A percentile compares a stretch with the other conserved stretches of the same genome.
Evolutionary conservation across 495 filamentous ascomycete species (phyloP).

Genomic region (Neurospora intermedia): DNA sequence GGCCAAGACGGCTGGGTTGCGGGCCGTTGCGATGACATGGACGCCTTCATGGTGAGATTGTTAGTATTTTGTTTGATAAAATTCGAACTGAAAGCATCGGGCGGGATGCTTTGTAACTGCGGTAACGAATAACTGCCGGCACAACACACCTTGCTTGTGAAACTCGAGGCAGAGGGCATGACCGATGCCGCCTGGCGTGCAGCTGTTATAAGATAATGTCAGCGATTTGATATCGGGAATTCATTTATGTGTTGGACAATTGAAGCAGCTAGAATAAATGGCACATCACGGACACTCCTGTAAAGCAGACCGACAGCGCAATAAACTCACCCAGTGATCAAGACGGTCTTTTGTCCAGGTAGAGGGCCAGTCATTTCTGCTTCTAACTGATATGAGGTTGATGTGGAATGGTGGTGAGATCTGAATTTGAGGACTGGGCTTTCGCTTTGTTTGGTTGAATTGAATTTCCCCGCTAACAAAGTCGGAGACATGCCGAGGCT

Average conservation of each 20-base stretch:
- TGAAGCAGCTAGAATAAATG: not conserved
- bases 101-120: not conserved
- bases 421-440: not conserved
- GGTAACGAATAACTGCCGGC: not conserved
- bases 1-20: slow-evolving; percentile 32
- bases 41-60: slow-evolving; percentile 21
- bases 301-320: not conserved
- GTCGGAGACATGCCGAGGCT: not conserved
- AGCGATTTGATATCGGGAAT: not conserved
- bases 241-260: too few relatives aligned
- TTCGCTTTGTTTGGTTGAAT: not conserved
- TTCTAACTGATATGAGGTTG: not conserved
- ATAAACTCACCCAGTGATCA: slow-evolving; percentile 37
- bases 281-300: not conserved
- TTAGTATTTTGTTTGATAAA: not conserved
- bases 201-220: slow-evolving; percentile 21
- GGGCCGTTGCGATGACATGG: slow-evolving; percentile 46
- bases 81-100: not conserved
- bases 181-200: slow-evolving; percentile 44
- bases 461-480: not conserved
- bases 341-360: slow-evolving; percentile 37
- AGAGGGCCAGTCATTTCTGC: slow-evolving; percentile 13
- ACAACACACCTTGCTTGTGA: slow-evolving; percentile 32
- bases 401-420: not conserved
- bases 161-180: slow-evolving; percentile 40